Evolutionary conservation across 2,329 filamentous ascomycete genomes (phyloP).

Genomic region (Neurospora sp.): DNA sequence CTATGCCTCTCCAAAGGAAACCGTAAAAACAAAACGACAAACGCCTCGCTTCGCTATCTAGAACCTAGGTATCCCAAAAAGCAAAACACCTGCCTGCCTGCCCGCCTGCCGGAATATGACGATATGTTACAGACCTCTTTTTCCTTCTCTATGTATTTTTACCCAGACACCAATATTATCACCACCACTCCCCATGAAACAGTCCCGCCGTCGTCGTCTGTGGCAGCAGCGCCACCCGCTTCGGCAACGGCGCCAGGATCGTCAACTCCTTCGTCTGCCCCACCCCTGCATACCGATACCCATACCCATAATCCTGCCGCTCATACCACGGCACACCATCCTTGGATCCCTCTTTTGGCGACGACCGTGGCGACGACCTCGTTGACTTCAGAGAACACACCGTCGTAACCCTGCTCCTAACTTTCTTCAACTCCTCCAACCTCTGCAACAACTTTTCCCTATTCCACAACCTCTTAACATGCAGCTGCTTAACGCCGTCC

Average conservation of each 20-base stretch:
- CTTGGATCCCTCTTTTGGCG: neutral
- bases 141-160: neutral
- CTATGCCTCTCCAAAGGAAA: neutral
- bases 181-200: constrained; percentile 9
- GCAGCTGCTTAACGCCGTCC: constrained; percentile 11
- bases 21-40: neutral
- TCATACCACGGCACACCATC: constrained; percentile 1
- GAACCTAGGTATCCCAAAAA: neutral
- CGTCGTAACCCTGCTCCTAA: neutral
- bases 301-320: constrained; percentile 1
- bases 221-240: neutral
- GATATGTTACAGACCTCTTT: neutral
- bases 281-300: neutral
- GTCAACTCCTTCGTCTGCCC: constrained; percentile 3
- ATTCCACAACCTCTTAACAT: constrained; percentile 18
- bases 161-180: neutral
- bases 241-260: constrained; percentile 2
- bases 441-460: constrained; percentile 10
- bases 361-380: neutral
- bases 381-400: neutral
- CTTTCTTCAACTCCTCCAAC: constrained; percentile 12
- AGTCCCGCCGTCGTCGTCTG: constrained; percentile 2
- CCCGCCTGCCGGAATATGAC: neutral
- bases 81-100: constrained; percentile 1
- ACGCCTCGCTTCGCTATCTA: neutral